Conservation (phyloP, 2,329 filamentous ascomycete species). For the Trichoderma guizhouense region DNA sequence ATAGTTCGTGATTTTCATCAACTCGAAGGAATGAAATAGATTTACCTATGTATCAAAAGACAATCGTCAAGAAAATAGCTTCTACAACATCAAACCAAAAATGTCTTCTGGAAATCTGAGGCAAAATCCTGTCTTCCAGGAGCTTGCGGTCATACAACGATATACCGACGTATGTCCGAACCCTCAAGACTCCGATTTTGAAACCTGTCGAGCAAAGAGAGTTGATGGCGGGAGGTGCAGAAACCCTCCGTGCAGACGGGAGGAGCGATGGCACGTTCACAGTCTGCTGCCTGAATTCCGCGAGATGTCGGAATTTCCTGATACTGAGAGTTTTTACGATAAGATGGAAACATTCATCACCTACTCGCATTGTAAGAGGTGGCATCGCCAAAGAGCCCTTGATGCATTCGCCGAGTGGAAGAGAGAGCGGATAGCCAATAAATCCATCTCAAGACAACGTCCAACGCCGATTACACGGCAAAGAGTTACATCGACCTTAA, state of each 20-base stretch:
- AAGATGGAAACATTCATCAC: conserved; percentile 4
- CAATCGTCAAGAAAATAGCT: not conserved
- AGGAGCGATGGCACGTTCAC: not conserved
- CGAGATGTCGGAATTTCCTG: not conserved
- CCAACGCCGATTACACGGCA: not conserved
- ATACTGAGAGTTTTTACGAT: not conserved
- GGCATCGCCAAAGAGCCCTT: not conserved
- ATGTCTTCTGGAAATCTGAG: not conserved
- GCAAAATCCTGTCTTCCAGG: not conserved
- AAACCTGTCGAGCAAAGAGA: conserved; percentile 5
- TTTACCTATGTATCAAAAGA: not conserved
- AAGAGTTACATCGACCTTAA: not conserved
- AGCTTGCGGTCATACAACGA: not conserved
- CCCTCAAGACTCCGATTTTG: not conserved
- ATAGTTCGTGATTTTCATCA: not conserved
- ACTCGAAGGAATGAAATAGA: not conserved
- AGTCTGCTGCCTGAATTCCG: not conserved
- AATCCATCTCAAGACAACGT: not conserved
- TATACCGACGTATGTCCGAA: conserved; percentile 3
- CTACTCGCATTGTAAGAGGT: conserved; percentile 3
- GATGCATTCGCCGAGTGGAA: not conserved
- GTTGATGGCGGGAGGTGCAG: not conserved
- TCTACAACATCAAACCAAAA: not conserved
- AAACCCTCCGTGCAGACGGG: not conserved
- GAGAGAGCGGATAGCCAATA: not conserved